phyloP scores from a whole-genome alignment of 441 rosid genomes.

The Metrosideros polymorpha region DNA sequence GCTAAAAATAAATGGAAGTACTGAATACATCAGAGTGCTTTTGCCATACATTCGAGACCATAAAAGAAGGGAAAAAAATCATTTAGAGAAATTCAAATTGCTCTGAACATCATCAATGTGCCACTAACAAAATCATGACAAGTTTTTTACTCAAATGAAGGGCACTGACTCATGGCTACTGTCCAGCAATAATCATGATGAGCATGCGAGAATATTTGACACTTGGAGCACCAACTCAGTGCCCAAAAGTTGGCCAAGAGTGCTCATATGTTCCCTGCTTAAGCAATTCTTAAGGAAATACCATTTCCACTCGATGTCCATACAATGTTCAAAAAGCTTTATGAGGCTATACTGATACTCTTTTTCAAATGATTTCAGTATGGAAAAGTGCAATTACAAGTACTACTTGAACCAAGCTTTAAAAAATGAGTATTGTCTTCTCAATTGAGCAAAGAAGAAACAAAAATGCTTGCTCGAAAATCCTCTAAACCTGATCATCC shows the following conservation, averaged over 20 bases:
- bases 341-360: background rate
- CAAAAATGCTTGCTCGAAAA: background rate
- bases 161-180: background rate
- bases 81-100: background rate
- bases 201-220: background rate
- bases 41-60: background rate
- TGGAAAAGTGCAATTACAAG: background rate
- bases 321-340: background rate
- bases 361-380: background rate
- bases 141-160: background rate
- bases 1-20: constrained; percentile 25
- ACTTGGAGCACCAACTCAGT: background rate
- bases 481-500: background rate
- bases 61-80: background rate
- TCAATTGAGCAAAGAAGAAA: background rate
- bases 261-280: background rate
- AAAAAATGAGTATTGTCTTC: background rate
- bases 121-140: background rate
- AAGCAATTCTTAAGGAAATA: background rate
- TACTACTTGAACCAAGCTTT: background rate
- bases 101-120: background rate
- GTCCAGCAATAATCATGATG: background rate
- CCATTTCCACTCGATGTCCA: background rate
- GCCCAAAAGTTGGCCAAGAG: background rate
- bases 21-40: background rate